A percentile compares a stretch with the other conserved stretches of the same genome.
Conservation (phyloP, 768 basidiomycete species). For the Amanita brunnescens region DNA sequence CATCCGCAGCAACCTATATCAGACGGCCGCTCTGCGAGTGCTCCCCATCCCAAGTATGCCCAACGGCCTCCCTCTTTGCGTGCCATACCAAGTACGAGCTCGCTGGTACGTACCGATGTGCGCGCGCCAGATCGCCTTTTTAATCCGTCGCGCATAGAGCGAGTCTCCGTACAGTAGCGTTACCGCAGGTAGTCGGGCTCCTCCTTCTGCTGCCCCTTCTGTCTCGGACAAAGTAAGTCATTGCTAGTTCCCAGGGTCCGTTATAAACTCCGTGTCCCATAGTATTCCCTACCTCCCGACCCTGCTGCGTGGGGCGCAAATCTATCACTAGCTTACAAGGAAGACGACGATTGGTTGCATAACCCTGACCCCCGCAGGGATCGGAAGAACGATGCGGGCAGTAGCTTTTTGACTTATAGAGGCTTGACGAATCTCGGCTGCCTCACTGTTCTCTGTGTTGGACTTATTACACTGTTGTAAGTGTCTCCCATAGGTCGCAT, state of each 20-base stretch:
- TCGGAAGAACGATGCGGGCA: constrained; percentile 45
- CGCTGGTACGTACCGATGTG: constrained; percentile 28
- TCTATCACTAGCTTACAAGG: constrained; percentile 44
- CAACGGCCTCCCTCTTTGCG: constrained; percentile 28
- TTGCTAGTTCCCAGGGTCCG: not conserved
- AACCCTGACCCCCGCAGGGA: constrained; percentile 64
- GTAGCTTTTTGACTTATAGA: constrained; percentile 57
- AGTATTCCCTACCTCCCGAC: constrained; percentile 73
- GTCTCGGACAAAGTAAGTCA: constrained; percentile 50
- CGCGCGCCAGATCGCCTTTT: too few relatives aligned
- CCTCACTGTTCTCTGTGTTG: constrained; percentile 44
- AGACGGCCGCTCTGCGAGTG: constrained; percentile 15
- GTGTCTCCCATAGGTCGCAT: constrained; percentile 16
- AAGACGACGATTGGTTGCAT: constrained; percentile 66
- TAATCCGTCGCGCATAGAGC: constrained; percentile 18
- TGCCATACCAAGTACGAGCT: constrained; percentile 28
- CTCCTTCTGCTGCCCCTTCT: constrained; percentile 26
- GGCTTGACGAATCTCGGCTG: constrained; percentile 70
- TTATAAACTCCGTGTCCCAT: constrained; percentile 4
- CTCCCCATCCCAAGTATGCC: constrained; percentile 37
- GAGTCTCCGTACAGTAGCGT: constrained; percentile 32
- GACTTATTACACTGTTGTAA: constrained; percentile 53
- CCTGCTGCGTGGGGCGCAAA: constrained; percentile 67
- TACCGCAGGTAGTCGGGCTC: constrained; percentile 17
- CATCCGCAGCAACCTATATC: constrained; percentile 20